Evolutionary conservation across 108 stramenopile genomes (phyloP).

Genomic region (Skeletonema grethae): DNA sequence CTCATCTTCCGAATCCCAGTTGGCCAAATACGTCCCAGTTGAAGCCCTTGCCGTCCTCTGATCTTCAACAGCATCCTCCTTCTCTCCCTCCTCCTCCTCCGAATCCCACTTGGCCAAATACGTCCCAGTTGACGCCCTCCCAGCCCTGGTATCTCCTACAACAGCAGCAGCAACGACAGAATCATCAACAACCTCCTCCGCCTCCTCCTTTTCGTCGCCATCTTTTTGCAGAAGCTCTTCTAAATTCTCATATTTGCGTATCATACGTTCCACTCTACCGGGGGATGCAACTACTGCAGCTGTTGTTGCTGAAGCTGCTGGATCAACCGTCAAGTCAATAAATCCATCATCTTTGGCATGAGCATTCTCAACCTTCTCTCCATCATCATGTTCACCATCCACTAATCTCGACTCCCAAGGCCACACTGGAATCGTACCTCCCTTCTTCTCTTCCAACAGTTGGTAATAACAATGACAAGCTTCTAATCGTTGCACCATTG

Average conservation of each 20-base stretch:
- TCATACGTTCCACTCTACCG: conserved; percentile 2
- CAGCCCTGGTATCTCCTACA: not conserved
- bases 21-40: not conserved
- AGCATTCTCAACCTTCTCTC: not conserved
- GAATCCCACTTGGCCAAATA: conserved; percentile 1
- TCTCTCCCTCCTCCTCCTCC: not conserved
- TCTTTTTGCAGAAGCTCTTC: not conserved
- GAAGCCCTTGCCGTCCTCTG: not conserved
- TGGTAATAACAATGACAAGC: conserved; percentile 16
- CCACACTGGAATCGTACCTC: conserved; percentile 9
- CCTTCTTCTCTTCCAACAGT: not conserved
- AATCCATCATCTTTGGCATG: not conserved
- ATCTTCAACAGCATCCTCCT: not conserved
- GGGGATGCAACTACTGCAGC: not conserved
- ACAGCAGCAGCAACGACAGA: not conserved
- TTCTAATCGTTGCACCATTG: conserved; percentile 19
- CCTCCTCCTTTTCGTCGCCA: not conserved
- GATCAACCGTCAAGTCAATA: not conserved
- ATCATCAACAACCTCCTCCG: not conserved
- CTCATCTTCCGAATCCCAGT: conserved; percentile 1
- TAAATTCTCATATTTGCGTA: conserved; percentile 4
- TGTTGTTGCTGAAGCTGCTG: not conserved
- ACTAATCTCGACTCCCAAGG: conserved; percentile 36
- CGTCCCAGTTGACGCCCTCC: conserved; percentile 1
- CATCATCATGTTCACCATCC: conserved; percentile 3